Base-by-base conservation (phyloP, 2,329 filamentous ascomycete species). In the Lasiodiplodia citricola region DNA sequence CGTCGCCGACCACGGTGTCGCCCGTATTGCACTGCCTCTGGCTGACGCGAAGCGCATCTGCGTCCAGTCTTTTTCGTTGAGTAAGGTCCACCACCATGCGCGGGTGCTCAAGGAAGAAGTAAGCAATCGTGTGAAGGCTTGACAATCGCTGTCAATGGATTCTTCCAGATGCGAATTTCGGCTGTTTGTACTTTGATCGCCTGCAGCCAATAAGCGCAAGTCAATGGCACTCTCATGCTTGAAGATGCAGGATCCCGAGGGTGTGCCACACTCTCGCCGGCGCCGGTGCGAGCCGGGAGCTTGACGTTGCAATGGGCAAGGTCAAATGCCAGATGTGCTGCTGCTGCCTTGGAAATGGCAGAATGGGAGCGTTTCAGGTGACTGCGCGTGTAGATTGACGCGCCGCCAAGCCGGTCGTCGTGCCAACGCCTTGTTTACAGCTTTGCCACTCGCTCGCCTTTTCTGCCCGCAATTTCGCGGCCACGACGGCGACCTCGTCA, bases 371-470 rank as follows among this genome's bases (percentile, higher is more conserved):
- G n/a, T 25, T 31, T 31, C 28, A 31, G 28, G 28, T 31, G 31
- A 23, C 18, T 18, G 31, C 54, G 54, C 31, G 54, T 35, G 31
- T 35, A 35, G 31, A 35, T 35, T 35, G 31, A 10, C 31, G 54
- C 11, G 25, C 5, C 35, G 56, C 38, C 38, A 62, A 50, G 57
- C 14, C 25, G 25, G 58, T 63, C 58, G 58, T 50, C 60, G 28
- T 28, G 60, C 28, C 60, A 64, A 64, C 60, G 47, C 16, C 7
- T 7, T 64, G 23, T 64, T 64, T 64, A 64, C 60, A 4, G 8
- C 6, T 14, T 23, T 16, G 16, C 41, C 31, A 35, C 47, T 35
- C 5, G 3, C 44, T 35, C 21, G 21, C 5, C 41, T 62, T 47
- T 47, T 47, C 18, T 47, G 44, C 5, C 4, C 44, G 18, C 44